Conservation (phyloP, 345 rosid species). For the Ceriops decandra region DNA sequence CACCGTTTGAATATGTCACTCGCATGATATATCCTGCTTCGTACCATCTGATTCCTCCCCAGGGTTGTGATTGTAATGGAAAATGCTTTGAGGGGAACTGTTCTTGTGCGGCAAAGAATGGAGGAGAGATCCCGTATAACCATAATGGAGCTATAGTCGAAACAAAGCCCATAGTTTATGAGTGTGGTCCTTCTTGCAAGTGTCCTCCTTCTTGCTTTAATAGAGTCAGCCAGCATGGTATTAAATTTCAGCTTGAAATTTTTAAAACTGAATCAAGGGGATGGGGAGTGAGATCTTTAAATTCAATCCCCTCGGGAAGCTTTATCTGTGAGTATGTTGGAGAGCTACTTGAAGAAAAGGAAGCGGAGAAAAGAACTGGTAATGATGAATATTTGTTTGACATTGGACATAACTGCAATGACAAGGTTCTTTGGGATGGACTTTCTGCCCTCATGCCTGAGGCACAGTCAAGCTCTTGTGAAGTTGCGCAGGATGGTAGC, state of each 20-base stretch:
- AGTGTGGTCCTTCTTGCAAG: conserved; percentile 79
- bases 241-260: conserved; percentile 69
- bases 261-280: conserved; percentile 79
- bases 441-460: conserved; percentile 48
- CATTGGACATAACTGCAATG: conserved; percentile 50
- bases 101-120: conserved; percentile 57
- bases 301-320: conserved; percentile 72
- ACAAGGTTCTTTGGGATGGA: conserved; percentile 40
- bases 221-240: conserved; percentile 71
- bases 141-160: conserved; percentile 67
- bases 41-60: conserved; percentile 44
- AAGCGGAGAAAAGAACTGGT: conserved; percentile 61
- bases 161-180: conserved; percentile 58
- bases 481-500: conserved; percentile 37
- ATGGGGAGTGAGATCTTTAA: conserved; percentile 87
- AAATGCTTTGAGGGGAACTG: conserved; percentile 58
- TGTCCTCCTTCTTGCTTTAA: conserved; percentile 73
- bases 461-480: conserved; percentile 24
- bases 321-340: conserved; percentile 90
- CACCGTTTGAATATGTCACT: conserved; percentile 49
- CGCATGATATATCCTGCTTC: conserved; percentile 52
- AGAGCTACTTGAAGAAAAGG: conserved; percentile 68
- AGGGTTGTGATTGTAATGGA: conserved; percentile 51
- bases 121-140: conserved; percentile 77
- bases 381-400: conserved; percentile 83